A percentile compares a stretch with the other conserved stretches of the same genome.
phyloP scores from a whole-genome alignment of 306 rosid genomes.

The Boehmeria nivea region DNA sequence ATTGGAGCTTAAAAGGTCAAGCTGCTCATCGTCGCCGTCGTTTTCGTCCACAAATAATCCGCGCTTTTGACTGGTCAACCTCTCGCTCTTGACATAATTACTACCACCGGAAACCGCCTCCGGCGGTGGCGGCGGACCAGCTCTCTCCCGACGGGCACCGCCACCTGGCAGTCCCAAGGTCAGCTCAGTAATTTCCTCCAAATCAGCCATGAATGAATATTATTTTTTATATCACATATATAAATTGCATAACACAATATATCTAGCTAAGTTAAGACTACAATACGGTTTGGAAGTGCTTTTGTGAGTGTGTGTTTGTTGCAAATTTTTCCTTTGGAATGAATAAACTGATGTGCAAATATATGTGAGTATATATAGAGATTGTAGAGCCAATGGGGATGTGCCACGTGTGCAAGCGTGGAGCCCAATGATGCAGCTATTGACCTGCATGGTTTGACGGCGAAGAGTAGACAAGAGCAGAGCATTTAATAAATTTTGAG shows the following conservation, averaged over 20 bases:
- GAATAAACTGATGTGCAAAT: too few relatives aligned
- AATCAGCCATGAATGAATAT: constrained; percentile 5
- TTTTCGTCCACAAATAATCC: too few relatives aligned
- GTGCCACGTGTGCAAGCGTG: constrained; percentile 17
- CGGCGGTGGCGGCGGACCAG: too few relatives aligned
- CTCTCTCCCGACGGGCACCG: background rate
- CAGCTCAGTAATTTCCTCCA: constrained; percentile 24
- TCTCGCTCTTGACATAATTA: background rate
- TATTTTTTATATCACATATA: too few relatives aligned
- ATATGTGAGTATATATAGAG: background rate
- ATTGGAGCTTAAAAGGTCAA: background rate
- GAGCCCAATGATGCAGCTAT: background rate
- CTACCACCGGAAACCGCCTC: too few relatives aligned
- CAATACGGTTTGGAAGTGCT: background rate
- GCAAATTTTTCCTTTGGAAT: too few relatives aligned
- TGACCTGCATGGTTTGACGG: too few relatives aligned
- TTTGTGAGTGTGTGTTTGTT: too few relatives aligned
- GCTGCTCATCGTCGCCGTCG: too few relatives aligned
- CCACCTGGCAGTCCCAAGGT: constrained; percentile 27
- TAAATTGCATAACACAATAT: too few relatives aligned
- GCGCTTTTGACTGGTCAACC: constrained; percentile 7
- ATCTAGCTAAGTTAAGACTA: too few relatives aligned
- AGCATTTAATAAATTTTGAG: constrained; percentile 21
- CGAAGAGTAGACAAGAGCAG: too few relatives aligned
- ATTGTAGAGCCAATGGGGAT: background rate